Base-by-base conservation (phyloP, 352 stramenopile species). In the Pythium brachiatum region DNA sequence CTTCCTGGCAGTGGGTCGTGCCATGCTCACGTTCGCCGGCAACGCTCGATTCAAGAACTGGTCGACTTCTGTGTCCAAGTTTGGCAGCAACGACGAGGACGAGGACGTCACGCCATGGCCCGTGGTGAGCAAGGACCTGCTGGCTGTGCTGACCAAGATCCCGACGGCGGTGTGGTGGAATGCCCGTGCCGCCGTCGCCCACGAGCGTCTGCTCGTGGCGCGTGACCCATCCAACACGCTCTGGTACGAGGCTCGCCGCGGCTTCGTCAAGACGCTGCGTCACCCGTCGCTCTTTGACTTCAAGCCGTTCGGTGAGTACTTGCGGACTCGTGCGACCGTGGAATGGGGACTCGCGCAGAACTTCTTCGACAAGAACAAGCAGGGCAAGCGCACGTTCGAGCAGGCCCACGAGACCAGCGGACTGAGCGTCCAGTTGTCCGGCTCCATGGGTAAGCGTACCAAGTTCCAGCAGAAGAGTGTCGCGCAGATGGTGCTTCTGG, bases 401-500 rank as follows among this genome's bases (percentile, higher is more conserved):
- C 68, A 88, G 20, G 92, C 95, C 1, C 81, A 97, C 62, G 74
- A 89, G 34, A 74, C 86, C 26, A 96, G 79, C 26, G 83, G 87
- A 26, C 70, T 99, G 20, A 76, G 69, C 34, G 83, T 97, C 2
- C 70, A 97, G 62, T 74, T 99, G 29, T 97, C 87, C 20, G 96
- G 95, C 16, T 94, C 88, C 3, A 71, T 97, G 67, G 96, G 96
- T 36, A 97, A 97, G 71, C 83, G 94, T 51, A 98, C 95, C 39
- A 99, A 98, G 70, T 98, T 91, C 71, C 95, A 98, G 69, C 75
- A 88, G 65, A 94, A 97, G 53, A 86, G 81, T 57, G 89, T 91
- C 12, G 88, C 95, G 60, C 94, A 98, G 64, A 90, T 95, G 80
- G 75, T 94, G 55, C 72, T 94, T 20, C 76, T 90, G 15, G 84